A percentile compares a stretch with the other conserved stretches of the same genome.
Evolutionary conservation across 192 early-diverging fungal genomes (phyloP).

Genomic region (Borealophlyctis nickersoniae): DNA sequence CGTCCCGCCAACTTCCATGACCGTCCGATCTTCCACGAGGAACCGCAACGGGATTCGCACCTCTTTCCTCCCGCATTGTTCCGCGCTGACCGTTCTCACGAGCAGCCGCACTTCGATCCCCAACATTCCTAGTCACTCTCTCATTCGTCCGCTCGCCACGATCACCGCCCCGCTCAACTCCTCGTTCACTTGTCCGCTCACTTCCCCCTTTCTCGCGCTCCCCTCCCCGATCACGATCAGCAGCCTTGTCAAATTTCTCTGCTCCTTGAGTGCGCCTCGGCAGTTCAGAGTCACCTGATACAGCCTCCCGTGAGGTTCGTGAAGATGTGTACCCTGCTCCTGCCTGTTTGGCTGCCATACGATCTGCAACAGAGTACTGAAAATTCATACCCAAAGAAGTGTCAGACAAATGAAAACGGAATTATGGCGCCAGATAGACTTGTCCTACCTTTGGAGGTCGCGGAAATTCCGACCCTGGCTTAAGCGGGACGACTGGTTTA

Average conservation of each 20-base stretch:
- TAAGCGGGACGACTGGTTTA: background rate
- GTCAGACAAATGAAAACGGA: background rate
- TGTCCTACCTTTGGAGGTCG: background rate
- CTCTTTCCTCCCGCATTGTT: background rate
- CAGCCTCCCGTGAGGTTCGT: too few species aligned
- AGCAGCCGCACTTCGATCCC: background rate
- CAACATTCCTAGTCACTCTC: background rate
- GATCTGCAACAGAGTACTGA: constrained; percentile 27
- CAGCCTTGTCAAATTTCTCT: background rate
- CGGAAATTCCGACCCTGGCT: background rate
- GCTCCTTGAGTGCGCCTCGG: background rate
- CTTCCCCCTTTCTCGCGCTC: background rate
- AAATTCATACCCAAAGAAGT: background rate
- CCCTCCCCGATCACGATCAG: background rate
- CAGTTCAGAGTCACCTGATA: too few species aligned
- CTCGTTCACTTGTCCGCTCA: too few species aligned
- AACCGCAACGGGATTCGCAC: background rate
- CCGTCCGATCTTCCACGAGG: background rate
- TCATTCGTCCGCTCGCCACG: background rate
- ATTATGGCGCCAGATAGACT: too few species aligned
- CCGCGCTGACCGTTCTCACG: background rate
- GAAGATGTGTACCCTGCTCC: too few species aligned
- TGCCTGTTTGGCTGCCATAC: constrained; percentile 9
- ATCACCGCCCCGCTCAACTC: background rate
- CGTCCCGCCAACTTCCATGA: background rate